A percentile compares a stretch with the other conserved stretches of the same genome.
Conservation (phyloP, 2,329 filamentous ascomycete species). For the Blumeriella jaapii region DNA sequence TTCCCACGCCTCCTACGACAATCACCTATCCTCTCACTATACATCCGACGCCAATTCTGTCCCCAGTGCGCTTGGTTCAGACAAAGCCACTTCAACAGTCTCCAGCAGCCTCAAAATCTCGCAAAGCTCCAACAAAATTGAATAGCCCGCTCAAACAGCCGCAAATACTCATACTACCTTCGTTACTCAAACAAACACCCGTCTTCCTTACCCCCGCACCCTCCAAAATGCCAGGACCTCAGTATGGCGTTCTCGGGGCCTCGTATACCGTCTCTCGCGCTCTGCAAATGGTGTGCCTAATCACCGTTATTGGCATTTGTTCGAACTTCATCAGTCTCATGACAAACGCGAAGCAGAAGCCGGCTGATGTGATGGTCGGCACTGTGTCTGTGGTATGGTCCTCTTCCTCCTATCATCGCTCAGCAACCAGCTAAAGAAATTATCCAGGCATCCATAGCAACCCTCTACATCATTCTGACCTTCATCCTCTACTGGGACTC, state of each 20-base stretch:
- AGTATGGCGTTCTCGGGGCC: slow-evolving; percentile 57
- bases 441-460: slow-evolving; percentile 59
- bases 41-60: neutral
- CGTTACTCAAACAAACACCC: neutral
- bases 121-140: neutral
- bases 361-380: slow-evolving; percentile 63
- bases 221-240: slow-evolving; percentile 19
- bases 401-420: slow-evolving; percentile 1
- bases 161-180: too few relatives aligned
- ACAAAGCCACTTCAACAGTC: neutral
- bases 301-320: slow-evolving; percentile 68
- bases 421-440: slow-evolving; percentile 15
- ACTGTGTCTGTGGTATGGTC: slow-evolving; percentile 66
- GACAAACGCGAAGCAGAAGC: slow-evolving; percentile 49
- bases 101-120: neutral
- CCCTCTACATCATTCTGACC: slow-evolving; percentile 68
- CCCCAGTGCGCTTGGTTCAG: neutral
- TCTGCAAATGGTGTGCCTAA: slow-evolving; percentile 59
- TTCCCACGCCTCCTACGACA: too few relatives aligned
- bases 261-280: slow-evolving; percentile 65
- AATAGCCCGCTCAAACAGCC: too few relatives aligned
- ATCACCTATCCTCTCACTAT: too few relatives aligned
- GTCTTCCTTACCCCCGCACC: neutral
- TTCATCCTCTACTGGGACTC: slow-evolving; percentile 73
- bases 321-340: slow-evolving; percentile 76